Base-by-base conservation (phyloP, 495 filamentous ascomycete genomes). In the Xeromyces bisporus region DNA sequence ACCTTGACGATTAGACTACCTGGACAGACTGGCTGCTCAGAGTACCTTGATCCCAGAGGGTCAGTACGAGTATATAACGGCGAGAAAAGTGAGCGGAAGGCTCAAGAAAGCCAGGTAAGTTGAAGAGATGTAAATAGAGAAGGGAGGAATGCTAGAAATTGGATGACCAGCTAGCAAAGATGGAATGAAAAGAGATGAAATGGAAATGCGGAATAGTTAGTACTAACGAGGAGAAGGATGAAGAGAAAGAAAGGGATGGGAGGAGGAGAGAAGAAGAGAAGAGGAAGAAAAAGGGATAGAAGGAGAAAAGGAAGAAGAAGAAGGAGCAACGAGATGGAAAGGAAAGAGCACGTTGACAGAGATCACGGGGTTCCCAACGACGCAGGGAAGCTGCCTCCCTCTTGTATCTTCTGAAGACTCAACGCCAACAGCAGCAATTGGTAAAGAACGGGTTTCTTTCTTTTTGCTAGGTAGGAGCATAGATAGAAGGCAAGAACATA, bases 241-340 rank as follows among this genome's bases (percentile, higher is more conserved):
- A 27, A 15, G 26, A 11, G n/a, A 15, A 27, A 6, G 26, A 5
- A 27, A 15, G 26, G 6, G n/a, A 58, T 62, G 50, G 53, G 50
- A 48, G 50, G 44, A 53, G 54, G 48, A 53, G 44, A 54, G 62
- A 58, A 56, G 60, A 66, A 56, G 50, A 37, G 41, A 23, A 24
- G 41, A 59, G 54, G 45, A 42, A 44, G 46, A 40, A 46, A 33
- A 36, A 41, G 50, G 56, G 65, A 58, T 56, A 64, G 62, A 48
- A 64, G 63, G 53, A 62, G 62, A 59, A 50, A 51, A 60, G 61
- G 60, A 21, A 9, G 20, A 9, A 21, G 58, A 47, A 64, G 60
- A 66, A 58, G 57, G 48, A 58, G 47, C 47, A 51, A 50, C 46
- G 50, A 57, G 20, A 21, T 4, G 9, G 20, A 21, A 9, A 21